These are phyloP conservation scores for Cyclotella kingstonii DNA, from an alignment of 108 stramenopile genomes.

Conservation along the genomic window DNA sequence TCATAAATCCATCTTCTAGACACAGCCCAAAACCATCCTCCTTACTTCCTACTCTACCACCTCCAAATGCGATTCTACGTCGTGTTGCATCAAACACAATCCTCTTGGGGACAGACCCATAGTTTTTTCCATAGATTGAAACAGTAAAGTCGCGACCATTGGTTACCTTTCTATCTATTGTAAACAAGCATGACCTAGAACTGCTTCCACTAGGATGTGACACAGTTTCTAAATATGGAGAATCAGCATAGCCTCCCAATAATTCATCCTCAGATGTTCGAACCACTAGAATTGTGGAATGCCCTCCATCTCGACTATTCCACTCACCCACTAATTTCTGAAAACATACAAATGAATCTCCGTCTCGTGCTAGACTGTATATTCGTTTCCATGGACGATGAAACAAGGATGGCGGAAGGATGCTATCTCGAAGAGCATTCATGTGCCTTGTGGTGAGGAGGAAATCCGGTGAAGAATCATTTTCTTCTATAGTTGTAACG, in stretches of 20 bases:
- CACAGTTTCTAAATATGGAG: slow-evolving; percentile 43
- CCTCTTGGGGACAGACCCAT: slow-evolving; percentile 32
- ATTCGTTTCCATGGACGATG: slow-evolving; percentile 77
- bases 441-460: slow-evolving; percentile 23
- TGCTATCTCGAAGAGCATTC: slow-evolving; percentile 44
- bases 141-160: background rate
- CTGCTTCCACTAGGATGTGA: slow-evolving; percentile 51
- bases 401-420: slow-evolving; percentile 57
- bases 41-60: slow-evolving; percentile 33
- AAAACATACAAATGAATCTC: slow-evolving; percentile 76
- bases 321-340: slow-evolving; percentile 48
- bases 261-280: slow-evolving; percentile 58
- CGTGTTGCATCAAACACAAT: slow-evolving; percentile 52
- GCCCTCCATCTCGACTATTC: slow-evolving; percentile 19
- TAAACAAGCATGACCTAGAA: slow-evolving; percentile 52
- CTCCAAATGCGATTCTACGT: slow-evolving; percentile 74
- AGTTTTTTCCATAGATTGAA: slow-evolving; percentile 36
- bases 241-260: slow-evolving; percentile 80
- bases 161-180: background rate
- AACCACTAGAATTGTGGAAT: slow-evolving; percentile 68
- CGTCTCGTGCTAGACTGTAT: slow-evolving; percentile 76
- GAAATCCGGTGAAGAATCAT: slow-evolving; percentile 23
- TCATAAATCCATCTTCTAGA: slow-evolving; percentile 77
- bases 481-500: slow-evolving; percentile 19
- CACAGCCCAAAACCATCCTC: slow-evolving; percentile 81